A percentile compares a stretch with the other conserved stretches of the same genome.
Evolutionary conservation across 129 eudicot species (phyloP).

Genomic region (Erigeron canadensis): DNA sequence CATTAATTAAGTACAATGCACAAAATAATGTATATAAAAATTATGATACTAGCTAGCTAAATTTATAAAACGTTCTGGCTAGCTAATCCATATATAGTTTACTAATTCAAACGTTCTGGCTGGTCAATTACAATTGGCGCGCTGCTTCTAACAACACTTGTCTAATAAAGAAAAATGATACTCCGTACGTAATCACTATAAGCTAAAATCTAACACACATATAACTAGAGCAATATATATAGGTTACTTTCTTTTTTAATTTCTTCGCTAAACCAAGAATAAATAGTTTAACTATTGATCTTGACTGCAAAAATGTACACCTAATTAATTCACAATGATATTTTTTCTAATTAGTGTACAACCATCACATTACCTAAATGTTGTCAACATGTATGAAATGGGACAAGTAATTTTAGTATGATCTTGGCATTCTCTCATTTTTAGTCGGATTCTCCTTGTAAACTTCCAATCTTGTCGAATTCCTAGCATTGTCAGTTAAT

Average conservation of each 20-base stretch:
- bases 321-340: neutral
- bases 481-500: constrained; percentile 3
- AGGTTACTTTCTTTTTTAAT: constrained; percentile 9
- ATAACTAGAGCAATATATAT: neutral
- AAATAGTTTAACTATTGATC: neutral
- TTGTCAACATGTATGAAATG: constrained; percentile 16
- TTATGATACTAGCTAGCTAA: too few relatives aligned
- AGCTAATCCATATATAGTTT: too few relatives aligned
- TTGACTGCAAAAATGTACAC: neutral
- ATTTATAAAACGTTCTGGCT: too few relatives aligned
- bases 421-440: constrained; percentile 16
- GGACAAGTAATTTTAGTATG: constrained; percentile 17
- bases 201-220: neutral
- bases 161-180: neutral
- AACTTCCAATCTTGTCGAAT: constrained; percentile 19
- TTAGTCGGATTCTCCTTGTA: constrained; percentile 22
- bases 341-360: too few relatives aligned
- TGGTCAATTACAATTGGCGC: too few relatives aligned
- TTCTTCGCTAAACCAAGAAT: neutral
- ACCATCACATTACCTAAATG: constrained; percentile 26
- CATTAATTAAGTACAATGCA: neutral
- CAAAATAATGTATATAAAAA: neutral
- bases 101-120: too few relatives aligned
- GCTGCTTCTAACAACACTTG: too few relatives aligned
- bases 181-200: neutral